Conservation (phyloP, 352 stramenopile species). For the Phytophthora chlamydospora region DNA sequence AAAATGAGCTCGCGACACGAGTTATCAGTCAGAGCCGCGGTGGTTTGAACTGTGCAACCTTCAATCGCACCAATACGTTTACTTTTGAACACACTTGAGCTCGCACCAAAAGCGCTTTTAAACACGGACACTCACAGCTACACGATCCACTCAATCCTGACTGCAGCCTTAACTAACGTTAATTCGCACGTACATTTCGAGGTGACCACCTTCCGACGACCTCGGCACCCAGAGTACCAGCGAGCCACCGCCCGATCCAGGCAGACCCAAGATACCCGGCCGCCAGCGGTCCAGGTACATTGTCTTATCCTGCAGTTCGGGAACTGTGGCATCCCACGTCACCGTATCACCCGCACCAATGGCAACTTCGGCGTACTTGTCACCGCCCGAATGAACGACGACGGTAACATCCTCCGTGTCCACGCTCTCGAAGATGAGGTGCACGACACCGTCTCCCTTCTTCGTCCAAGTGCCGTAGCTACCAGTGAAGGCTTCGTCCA, state of each 20-base stretch:
- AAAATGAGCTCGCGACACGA: no score
- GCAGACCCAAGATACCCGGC: conserved; percentile 18
- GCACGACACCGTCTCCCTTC: conserved; percentile 28
- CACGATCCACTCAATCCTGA: conserved; percentile 1
- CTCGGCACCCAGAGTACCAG: conserved; percentile 49
- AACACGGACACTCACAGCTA: no score
- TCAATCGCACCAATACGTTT: no score
- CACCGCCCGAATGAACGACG: conserved; percentile 25
- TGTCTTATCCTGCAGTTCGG: conserved; percentile 26
- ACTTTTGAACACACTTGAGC: no score
- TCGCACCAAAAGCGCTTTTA: no score
- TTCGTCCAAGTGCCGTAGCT: conserved; percentile 39
- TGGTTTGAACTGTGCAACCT: not conserved
- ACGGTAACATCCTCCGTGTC: conserved; percentile 30
- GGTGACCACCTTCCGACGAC: conserved; percentile 31
- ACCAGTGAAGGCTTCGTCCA: conserved; percentile 32
- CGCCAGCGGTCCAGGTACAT: conserved; percentile 32
- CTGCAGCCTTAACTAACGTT: conserved; percentile 35
- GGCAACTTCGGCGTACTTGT: conserved; percentile 26
- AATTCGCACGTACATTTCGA: conserved; percentile 38
- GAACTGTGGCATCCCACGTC: conserved; percentile 25
- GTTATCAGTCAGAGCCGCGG: no score
- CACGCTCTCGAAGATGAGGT: conserved; percentile 28
- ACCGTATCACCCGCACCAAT: conserved; percentile 21
- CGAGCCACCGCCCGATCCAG: conserved; percentile 24